Conservation (phyloP, 2,329 filamentous ascomycete genomes). For the Epicoccum nigrum region DNA sequence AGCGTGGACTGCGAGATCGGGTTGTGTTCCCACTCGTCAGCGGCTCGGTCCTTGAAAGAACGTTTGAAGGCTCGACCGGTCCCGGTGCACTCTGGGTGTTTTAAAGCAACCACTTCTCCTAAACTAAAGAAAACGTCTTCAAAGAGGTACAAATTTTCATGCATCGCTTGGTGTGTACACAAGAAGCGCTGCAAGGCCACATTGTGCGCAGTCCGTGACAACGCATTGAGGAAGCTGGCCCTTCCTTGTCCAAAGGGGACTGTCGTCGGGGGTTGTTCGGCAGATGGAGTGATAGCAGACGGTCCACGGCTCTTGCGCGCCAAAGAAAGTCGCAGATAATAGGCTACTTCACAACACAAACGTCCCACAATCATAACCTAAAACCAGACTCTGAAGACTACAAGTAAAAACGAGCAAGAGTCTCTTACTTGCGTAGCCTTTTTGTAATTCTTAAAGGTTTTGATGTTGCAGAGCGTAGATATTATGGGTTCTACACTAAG, state of each 20-base stretch:
- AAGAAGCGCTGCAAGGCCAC: background rate
- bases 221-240: background rate
- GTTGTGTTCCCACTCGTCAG: conserved; percentile 16
- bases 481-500: too few species aligned
- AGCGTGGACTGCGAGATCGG: conserved; percentile 13
- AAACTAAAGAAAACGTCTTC: background rate
- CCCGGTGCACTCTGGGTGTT: conserved; percentile 3
- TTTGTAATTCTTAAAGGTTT: too few species aligned
- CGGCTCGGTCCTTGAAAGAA: conserved; percentile 15
- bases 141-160: background rate
- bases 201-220: background rate
- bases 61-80: conserved; percentile 10
- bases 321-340: too few species aligned
- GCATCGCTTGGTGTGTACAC: too few species aligned
- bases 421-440: too few species aligned
- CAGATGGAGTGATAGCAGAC: too few species aligned
- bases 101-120: conserved; percentile 7
- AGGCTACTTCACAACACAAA: too few species aligned
- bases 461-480: too few species aligned
- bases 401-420: too few species aligned
- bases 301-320: too few species aligned
- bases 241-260: background rate
- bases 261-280: background rate
- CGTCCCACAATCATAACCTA: too few species aligned
- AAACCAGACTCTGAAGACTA: too few species aligned